phyloP scores from a whole-genome alignment of 495 filamentous ascomycete species.

The Sphaerosporella brunnea region DNA sequence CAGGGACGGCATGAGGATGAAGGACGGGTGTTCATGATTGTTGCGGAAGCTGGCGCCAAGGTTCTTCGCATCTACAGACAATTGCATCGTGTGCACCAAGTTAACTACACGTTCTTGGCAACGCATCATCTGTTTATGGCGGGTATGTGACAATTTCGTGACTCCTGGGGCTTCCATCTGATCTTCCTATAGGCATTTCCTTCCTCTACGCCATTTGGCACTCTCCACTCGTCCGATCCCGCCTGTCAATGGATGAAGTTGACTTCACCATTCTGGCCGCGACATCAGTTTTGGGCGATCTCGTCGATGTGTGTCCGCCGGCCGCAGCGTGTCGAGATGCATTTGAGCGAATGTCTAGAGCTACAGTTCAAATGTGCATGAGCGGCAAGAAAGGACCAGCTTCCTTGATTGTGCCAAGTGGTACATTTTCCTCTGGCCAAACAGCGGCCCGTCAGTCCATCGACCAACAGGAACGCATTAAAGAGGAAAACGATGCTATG shows the following conservation, averaged over 20 bases:
- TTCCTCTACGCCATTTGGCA: conserved; percentile 98
- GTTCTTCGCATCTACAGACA: conserved; percentile 81
- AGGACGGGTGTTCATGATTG: conserved; percentile 76
- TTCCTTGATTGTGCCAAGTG: conserved; percentile 9
- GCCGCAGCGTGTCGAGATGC: conserved; percentile 79
- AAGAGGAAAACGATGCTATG: conserved; percentile 9
- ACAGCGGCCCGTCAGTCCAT: conserved; percentile 11
- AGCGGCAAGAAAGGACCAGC: conserved; percentile 16
- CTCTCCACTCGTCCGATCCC: conserved; percentile 67
- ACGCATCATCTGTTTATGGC: conserved; percentile 97
- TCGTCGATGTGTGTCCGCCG: conserved; percentile 62
- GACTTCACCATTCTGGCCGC: conserved; percentile 93
- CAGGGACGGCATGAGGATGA: conserved; percentile 40
- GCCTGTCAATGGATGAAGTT: conserved; percentile 81
- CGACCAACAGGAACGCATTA: neutral
- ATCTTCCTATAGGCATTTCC: conserved; percentile 46
- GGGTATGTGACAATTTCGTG: conserved; percentile 58
- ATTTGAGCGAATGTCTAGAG: conserved; percentile 88
- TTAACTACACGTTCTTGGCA: conserved; percentile 93
- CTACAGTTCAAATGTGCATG: conserved; percentile 65
- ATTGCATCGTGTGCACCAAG: conserved; percentile 67
- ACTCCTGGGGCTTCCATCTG: neutral
- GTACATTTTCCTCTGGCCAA: conserved; percentile 10
- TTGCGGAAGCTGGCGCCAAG: conserved; percentile 86
- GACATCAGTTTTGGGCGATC: conserved; percentile 63